Evolutionary conservation across 164 flowering plant genomes (phyloP).

Genomic region (Umbellularia californica): DNA sequence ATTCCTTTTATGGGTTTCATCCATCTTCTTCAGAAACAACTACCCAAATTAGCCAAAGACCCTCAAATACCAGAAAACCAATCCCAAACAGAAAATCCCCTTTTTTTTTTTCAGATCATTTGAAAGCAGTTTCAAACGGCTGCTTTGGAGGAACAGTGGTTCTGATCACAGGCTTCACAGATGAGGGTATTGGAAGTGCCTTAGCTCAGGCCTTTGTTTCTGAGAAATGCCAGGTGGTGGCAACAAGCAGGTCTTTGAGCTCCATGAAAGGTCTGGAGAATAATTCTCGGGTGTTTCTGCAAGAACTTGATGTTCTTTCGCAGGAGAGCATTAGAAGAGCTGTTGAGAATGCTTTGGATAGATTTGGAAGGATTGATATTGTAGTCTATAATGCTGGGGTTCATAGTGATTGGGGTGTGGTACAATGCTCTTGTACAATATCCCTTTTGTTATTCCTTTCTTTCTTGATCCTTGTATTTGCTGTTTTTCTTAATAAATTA

Average conservation of each 20-base stretch:
- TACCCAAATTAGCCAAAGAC: no score
- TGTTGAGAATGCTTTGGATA: conserved; percentile 35
- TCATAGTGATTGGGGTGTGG: conserved; percentile 29
- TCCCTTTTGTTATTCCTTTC: no score
- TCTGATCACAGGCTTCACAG: conserved; percentile 77
- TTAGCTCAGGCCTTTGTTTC: conserved; percentile 73
- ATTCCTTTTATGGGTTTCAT: no score
- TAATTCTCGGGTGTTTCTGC: conserved; percentile 47
- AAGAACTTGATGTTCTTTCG: conserved; percentile 69
- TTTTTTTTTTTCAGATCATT: no score
- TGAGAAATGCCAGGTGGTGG: conserved; percentile 60
- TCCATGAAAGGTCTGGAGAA: conserved; percentile 54
- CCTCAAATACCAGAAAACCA: no score
- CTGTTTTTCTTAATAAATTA: no score
- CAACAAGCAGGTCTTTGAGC: conserved; percentile 53
- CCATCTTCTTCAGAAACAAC: no score
- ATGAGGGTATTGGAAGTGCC: conserved; percentile 86
- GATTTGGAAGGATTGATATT: conserved; percentile 68
- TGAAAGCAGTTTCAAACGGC: neutral
- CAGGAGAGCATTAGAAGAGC: conserved; percentile 59
- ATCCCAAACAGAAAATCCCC: no score
- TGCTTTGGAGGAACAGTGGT: conserved; percentile 38
- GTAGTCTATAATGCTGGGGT: conserved; percentile 94
- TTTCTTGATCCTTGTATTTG: no score
- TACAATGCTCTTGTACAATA: no score